phyloP scores from a whole-genome alignment of 805 yeast genomes.

The Komagataella ulmi region DNA sequence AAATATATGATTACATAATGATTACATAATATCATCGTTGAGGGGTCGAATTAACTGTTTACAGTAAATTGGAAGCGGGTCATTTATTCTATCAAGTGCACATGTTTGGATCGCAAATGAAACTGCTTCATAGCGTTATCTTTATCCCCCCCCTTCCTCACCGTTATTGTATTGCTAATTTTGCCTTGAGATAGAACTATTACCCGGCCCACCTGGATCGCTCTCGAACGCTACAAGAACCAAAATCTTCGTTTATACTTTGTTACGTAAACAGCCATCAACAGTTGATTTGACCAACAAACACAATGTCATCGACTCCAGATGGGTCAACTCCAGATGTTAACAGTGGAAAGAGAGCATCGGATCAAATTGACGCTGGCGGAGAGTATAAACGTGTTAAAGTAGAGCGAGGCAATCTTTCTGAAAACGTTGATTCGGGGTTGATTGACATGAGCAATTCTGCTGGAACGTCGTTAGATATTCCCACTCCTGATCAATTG shows the following conservation, averaged over 20 bases:
- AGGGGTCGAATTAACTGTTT: not conserved
- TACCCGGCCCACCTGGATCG: not conserved
- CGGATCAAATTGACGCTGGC: not conserved
- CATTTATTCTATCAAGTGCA: not conserved
- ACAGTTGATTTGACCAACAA: not conserved
- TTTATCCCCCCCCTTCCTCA: not conserved
- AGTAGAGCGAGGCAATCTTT: not conserved
- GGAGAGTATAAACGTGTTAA: not conserved
- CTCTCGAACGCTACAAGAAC: slow-evolving; percentile 3
- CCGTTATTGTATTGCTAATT: not conserved
- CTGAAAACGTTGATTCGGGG: not conserved
- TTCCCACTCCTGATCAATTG: not conserved
- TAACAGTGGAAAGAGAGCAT: not conserved
- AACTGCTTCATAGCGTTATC: too few species aligned
- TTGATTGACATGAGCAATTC: not conserved
- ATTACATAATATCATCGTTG: not conserved
- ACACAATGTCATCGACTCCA: not conserved
- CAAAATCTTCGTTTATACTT: not conserved
- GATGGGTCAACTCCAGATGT: not conserved
- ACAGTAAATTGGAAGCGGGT: not conserved
- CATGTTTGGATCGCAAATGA: too few species aligned
- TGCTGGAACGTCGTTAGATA: not conserved
- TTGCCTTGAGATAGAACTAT: not conserved
- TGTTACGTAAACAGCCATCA: not conserved
- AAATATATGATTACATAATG: slow-evolving; percentile 1